phyloP scores from a whole-genome alignment of 805 yeast genomes.

The Scheffersomyces lignosus region DNA sequence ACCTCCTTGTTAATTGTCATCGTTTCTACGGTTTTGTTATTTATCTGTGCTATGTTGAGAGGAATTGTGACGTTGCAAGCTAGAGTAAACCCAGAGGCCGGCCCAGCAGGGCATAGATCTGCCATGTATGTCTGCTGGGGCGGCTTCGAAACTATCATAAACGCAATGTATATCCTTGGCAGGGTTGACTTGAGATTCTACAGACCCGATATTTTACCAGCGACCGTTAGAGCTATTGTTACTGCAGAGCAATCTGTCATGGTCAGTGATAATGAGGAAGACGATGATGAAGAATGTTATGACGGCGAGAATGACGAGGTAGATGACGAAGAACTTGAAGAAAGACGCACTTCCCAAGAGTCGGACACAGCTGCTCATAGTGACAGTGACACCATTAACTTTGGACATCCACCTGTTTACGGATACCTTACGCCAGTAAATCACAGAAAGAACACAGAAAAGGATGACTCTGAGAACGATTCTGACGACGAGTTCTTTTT shows the following conservation, averaged over 20 bases:
- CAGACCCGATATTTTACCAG: slow-evolving; percentile 21
- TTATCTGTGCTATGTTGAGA: slow-evolving; percentile 10
- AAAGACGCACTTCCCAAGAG: neutral
- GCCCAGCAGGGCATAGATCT: slow-evolving; percentile 6
- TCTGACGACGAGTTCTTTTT: too few species aligned
- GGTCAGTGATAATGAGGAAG: slow-evolving; percentile 30
- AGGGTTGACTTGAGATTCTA: slow-evolving; percentile 22
- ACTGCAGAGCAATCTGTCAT: slow-evolving; percentile 21
- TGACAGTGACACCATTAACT: neutral
- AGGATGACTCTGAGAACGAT: too few species aligned
- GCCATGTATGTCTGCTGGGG: slow-evolving; percentile 21
- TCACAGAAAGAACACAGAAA: too few species aligned
- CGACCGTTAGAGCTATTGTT: slow-evolving; percentile 14
- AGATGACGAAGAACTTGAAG: neutral
- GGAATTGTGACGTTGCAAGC: slow-evolving; percentile 8
- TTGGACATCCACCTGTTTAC: neutral
- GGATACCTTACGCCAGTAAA: too few species aligned
- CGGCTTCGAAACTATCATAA: slow-evolving; percentile 15
- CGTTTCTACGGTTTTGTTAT: slow-evolving; percentile 10
- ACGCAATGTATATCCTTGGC: slow-evolving; percentile 15
- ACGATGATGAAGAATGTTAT: slow-evolving; percentile 8
- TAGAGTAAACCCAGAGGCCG: slow-evolving; percentile 1
- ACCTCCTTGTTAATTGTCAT: slow-evolving; percentile 8
- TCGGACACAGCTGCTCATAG: neutral
- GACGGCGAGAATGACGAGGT: neutral